Evolutionary conservation across 345 rosid species (phyloP), one percentile per base, ranked within the genome.

Genomic region (Salix exigua): DNA sequence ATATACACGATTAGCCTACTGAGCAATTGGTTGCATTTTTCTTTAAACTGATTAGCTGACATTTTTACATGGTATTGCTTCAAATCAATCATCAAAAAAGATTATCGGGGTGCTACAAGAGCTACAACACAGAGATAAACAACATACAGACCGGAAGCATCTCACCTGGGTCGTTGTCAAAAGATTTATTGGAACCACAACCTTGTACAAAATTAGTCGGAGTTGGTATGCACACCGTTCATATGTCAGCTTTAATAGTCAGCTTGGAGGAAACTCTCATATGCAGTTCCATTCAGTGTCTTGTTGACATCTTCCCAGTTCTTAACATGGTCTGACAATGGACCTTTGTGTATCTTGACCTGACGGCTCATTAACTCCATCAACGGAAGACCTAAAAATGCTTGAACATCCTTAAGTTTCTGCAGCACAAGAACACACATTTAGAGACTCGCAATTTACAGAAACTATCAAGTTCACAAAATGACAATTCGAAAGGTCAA

Each of bases 291-390:
- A 25, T 84, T 86, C 78, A 93, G 81, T 3, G 91, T 86, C 77
- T 75, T 85, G 83, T 83, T 83, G 53, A 96, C 86, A 68, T 96
- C 96, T 79, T 91, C 93, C 97, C 97, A 96, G 72, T 96, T 96
- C 83, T 82, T 78, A 51, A 96, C 78, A 53, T 86, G 93, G 55
- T 85, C 91, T 1, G 95, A 86, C 51, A 96, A 79, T 6, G 87
- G 81, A 66, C 98, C 99, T 76, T 84, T 87, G 80, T 96, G 99
- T 83, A 96, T 96, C 50, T 96, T 96, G 65, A 96, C 94, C 70
- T 96, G 99, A 31, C 90, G 92, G 76, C 98, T 96, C 7, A 75
- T 86, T 75, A 96, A 79, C 63, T 87, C 77, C 89, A 84, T 86
- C 74, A 44, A 62, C 0, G 97, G 98, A 46, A 96, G 85, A 82